Conservation (phyloP, 495 filamentous ascomycete genomes). For the Venustampulla echinocandica region DNA sequence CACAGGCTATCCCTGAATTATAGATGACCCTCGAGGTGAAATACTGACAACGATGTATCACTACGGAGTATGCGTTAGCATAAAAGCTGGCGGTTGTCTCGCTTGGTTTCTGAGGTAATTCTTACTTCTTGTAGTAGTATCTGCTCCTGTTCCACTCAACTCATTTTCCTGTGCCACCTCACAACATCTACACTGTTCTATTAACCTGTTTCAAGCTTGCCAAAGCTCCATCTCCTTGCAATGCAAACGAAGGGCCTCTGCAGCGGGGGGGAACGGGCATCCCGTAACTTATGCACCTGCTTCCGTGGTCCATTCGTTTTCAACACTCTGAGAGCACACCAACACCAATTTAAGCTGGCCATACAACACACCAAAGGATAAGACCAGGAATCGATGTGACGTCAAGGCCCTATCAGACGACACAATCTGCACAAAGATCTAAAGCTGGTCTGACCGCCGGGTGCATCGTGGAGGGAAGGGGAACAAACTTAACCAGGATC, state of each 20-base stretch:
- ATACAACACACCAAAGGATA: conserved; percentile 4
- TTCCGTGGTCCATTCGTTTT: neutral
- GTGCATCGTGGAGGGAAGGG: neutral
- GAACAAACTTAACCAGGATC: neutral
- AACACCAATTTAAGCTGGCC: conserved; percentile 1
- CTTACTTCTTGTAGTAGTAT: no score
- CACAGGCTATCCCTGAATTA: no score
- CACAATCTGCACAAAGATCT: neutral
- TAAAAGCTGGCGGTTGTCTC: no score
- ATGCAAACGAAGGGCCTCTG: conserved; percentile 9
- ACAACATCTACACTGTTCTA: neutral
- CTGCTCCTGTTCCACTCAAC: no score
- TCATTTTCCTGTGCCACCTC: neutral
- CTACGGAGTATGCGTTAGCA: no score
- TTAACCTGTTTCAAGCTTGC: neutral
- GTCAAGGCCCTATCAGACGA: no score
- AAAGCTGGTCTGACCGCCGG: neutral
- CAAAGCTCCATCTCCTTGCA: neutral
- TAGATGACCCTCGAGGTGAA: no score
- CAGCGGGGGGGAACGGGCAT: conserved; percentile 14
- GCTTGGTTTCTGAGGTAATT: no score
- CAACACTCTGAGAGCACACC: neutral
- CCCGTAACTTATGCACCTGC: conserved; percentile 11
- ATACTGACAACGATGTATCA: no score
- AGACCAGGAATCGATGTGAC: conserved; percentile 1